Evolutionary conservation across 2,329 filamentous ascomycete genomes (phyloP).

Genomic region (Ophiobolus disseminans): DNA sequence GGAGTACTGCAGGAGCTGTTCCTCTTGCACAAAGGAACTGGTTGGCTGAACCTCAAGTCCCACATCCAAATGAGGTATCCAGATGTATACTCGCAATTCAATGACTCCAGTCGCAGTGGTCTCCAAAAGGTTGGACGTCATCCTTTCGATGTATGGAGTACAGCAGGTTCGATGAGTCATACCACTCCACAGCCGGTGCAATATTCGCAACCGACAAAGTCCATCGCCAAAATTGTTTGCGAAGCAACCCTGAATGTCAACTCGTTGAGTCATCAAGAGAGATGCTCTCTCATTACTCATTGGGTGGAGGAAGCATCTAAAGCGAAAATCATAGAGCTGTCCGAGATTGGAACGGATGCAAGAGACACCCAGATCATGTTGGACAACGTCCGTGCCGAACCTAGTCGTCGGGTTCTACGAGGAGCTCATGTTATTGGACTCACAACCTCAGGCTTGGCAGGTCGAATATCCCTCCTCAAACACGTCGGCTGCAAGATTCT

Average conservation of each 20-base stretch:
- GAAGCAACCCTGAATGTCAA: slow-evolving; percentile 16
- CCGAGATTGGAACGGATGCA: slow-evolving; percentile 15
- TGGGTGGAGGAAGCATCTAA: slow-evolving; percentile 25
- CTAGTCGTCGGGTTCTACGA: slow-evolving; percentile 48
- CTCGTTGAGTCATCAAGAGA: slow-evolving; percentile 17
- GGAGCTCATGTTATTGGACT: slow-evolving; percentile 63
- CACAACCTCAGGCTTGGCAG: slow-evolving; percentile 68
- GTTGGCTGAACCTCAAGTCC: slow-evolving; percentile 25
- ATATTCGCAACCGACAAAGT: neutral
- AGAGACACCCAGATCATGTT: slow-evolving; percentile 14
- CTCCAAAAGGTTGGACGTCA: slow-evolving; percentile 27
- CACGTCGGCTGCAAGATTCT: slow-evolving; percentile 63
- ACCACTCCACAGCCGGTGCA: no score
- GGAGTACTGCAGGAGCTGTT: slow-evolving; percentile 15
- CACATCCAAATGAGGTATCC: slow-evolving; percentile 22
- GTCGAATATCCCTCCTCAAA: slow-evolving; percentile 58
- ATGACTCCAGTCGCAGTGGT: slow-evolving; percentile 17
- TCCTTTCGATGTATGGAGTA: slow-evolving; percentile 36
- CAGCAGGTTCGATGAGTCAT: no score
- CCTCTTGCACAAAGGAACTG: slow-evolving; percentile 6
- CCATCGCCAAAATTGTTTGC: slow-evolving; percentile 7
- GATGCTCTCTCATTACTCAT: slow-evolving; percentile 13
- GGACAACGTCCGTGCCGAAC: slow-evolving; percentile 45
- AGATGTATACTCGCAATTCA: slow-evolving; percentile 28
- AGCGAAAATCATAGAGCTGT: slow-evolving; percentile 19